A percentile compares a stretch with the other conserved stretches of the same genome.
phyloP scores from a whole-genome alignment of 169 alveolate genomes.

The Eimeria zaria region DNA sequence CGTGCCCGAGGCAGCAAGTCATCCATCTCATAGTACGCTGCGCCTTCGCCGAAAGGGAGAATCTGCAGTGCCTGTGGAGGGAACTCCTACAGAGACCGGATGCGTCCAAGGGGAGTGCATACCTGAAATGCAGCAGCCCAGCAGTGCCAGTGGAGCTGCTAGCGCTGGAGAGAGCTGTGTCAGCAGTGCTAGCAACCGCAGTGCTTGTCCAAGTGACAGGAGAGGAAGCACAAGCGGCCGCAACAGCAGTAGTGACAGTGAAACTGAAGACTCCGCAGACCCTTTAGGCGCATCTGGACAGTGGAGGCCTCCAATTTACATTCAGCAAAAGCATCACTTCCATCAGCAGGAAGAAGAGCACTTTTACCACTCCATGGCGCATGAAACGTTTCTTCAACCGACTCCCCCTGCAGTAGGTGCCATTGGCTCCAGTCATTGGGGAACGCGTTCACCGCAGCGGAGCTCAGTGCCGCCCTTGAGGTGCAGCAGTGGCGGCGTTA shows the following conservation, averaged over 20 bases:
- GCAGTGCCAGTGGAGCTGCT: conserved; percentile 36
- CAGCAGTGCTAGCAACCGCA: conserved; percentile 41
- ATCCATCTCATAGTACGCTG: background rate
- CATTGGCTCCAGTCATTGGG: conserved; percentile 4
- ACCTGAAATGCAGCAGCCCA: conserved; percentile 19
- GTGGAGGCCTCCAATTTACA: conserved; percentile 23
- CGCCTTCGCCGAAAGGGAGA: background rate
- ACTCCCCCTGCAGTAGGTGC: background rate
- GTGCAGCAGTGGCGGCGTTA: conserved; percentile 27
- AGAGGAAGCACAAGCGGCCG: conserved; percentile 48
- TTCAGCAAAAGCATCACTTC: conserved; percentile 20
- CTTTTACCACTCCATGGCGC: conserved; percentile 20
- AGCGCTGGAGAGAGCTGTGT: conserved; percentile 65
- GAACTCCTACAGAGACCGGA: background rate
- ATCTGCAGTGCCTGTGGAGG: background rate
- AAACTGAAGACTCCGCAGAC: conserved; percentile 21
- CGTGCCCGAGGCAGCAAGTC: background rate
- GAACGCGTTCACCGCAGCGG: conserved; percentile 56
- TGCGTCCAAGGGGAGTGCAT: conserved; percentile 4
- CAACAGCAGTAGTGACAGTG: conserved; percentile 60
- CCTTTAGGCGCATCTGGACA: conserved; percentile 27
- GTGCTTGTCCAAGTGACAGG: background rate
- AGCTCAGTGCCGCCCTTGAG: conserved; percentile 58
- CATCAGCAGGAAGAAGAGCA: conserved; percentile 27
- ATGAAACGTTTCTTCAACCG: background rate